These are phyloP conservation scores for Ceratopteris richardii DNA, from an alignment of 75 land plant genomes.

Conservation along the genomic window DNA sequence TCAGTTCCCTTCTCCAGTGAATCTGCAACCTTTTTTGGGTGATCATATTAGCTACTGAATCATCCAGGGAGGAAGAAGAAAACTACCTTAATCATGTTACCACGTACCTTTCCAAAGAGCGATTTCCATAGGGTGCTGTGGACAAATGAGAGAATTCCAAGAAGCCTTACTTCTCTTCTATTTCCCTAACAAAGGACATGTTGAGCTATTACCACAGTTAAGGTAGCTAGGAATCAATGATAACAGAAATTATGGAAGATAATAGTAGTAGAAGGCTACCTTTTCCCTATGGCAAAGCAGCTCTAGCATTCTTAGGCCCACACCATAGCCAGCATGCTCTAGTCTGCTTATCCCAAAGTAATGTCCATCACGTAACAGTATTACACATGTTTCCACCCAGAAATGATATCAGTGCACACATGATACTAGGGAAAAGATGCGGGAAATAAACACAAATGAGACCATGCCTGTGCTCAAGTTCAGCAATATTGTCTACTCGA, in stretches of 20 bases:
- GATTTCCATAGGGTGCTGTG: constrained; percentile 97
- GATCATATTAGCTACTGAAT: background rate
- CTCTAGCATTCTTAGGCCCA: constrained; percentile 77
- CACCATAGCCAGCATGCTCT: constrained; percentile 97
- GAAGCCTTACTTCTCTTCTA: constrained; percentile 72
- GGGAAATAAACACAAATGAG: too few species aligned
- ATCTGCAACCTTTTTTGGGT: constrained; percentile 69
- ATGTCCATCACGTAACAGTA: background rate
- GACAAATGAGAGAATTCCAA: constrained; percentile 84
- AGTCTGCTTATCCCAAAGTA: constrained; percentile 39
- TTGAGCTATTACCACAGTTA: background rate
- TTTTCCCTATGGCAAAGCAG: constrained; percentile 95
- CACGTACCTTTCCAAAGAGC: constrained; percentile 84
- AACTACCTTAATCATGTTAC: background rate
- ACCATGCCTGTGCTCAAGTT: constrained; percentile 73
- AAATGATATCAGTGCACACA: too few species aligned
- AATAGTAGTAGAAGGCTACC: constrained; percentile 26
- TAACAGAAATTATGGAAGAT: too few species aligned
- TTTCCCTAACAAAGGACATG: constrained; percentile 53
- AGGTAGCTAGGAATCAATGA: too few species aligned
- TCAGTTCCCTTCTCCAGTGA: constrained; percentile 98
- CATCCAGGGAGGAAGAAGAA: background rate
- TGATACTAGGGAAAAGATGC: too few species aligned
- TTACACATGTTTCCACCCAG: background rate
- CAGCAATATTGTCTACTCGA: constrained; percentile 91